A percentile compares a stretch with the other conserved stretches of the same genome.
phyloP scores from a whole-genome alignment of 345 rosid species.

The Leavenworthia alabamica region DNA sequence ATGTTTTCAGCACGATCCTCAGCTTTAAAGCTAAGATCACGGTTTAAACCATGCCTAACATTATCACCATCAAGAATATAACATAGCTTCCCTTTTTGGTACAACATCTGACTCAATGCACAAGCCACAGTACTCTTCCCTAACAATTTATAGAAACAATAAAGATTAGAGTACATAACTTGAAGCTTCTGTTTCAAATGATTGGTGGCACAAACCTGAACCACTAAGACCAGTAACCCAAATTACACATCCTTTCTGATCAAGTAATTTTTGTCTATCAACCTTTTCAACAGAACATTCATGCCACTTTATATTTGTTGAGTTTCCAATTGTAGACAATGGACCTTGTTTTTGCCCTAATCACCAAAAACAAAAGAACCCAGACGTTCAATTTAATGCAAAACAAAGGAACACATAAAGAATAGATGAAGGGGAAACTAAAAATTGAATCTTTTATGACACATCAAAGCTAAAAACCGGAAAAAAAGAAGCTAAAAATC shows the following conservation, averaged over 20 bases:
- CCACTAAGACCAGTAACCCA: slow-evolving; percentile 88
- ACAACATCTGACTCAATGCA: slow-evolving; percentile 49
- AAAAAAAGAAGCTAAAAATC: background rate
- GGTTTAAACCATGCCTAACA: slow-evolving; percentile 67
- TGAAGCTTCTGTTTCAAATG: background rate
- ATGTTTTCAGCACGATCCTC: slow-evolving; percentile 75
- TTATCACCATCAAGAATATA: slow-evolving; percentile 82
- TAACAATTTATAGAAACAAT: slow-evolving; percentile 10
- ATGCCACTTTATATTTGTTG: slow-evolving; percentile 73
- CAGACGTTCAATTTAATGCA: background rate
- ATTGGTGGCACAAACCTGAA: slow-evolving; percentile 51
- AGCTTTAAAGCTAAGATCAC: slow-evolving; percentile 62
- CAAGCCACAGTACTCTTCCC: slow-evolving; percentile 86
- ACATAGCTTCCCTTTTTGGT: slow-evolving; percentile 55
- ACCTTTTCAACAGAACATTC: slow-evolving; percentile 53
- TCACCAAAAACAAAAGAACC: background rate
- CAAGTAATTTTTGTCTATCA: slow-evolving; percentile 58
- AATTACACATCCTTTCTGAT: slow-evolving; percentile 77
- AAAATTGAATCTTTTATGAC: background rate
- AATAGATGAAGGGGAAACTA: background rate
- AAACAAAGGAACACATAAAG: too few species aligned
- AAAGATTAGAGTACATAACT: background rate
- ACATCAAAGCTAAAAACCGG: background rate
- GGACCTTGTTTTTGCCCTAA: slow-evolving; percentile 48
- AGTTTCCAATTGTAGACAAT: slow-evolving; percentile 44